Conservation (phyloP, 2,329 filamentous ascomycete species). For the Thelonectria olida region DNA sequence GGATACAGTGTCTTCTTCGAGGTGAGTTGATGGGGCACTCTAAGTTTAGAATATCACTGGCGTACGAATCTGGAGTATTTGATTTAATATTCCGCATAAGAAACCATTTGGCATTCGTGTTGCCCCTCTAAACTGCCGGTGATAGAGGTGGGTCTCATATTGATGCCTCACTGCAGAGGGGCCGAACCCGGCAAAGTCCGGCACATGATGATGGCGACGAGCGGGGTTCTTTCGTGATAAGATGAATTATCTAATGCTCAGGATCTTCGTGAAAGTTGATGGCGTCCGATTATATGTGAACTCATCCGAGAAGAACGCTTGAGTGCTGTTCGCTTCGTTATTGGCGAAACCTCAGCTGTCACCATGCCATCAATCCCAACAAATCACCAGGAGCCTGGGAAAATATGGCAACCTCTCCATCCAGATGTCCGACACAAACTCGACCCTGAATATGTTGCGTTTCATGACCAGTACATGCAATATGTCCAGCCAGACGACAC, state of each 20-base stretch:
- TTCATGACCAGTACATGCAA: slow-evolving; percentile 49
- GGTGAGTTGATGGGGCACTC: too few relatives aligned
- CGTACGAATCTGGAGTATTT: too few relatives aligned
- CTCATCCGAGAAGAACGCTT: too few relatives aligned
- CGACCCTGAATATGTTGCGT: slow-evolving; percentile 50
- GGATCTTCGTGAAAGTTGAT: slow-evolving; percentile 12
- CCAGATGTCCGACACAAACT: slow-evolving; percentile 42
- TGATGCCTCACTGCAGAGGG: neutral
- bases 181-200: slow-evolving; percentile 5
- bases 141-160: neutral
- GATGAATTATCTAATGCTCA: neutral
- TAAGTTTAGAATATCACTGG: too few relatives aligned
- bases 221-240: slow-evolving; percentile 10
- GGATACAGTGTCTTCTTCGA: too few relatives aligned
- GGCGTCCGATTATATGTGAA: too few relatives aligned
- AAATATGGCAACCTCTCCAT: slow-evolving; percentile 46
- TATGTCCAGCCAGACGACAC: slow-evolving; percentile 47
- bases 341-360: too few relatives aligned
- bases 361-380: too few relatives aligned
- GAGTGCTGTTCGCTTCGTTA: too few relatives aligned
- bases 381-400: too few relatives aligned
- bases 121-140: slow-evolving; percentile 7
- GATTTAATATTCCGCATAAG: too few relatives aligned
- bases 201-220: neutral
- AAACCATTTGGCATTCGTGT: too few relatives aligned